Evolutionary conservation across 352 stramenopile species (phyloP).

Genomic region (Pythium angustatum): DNA sequence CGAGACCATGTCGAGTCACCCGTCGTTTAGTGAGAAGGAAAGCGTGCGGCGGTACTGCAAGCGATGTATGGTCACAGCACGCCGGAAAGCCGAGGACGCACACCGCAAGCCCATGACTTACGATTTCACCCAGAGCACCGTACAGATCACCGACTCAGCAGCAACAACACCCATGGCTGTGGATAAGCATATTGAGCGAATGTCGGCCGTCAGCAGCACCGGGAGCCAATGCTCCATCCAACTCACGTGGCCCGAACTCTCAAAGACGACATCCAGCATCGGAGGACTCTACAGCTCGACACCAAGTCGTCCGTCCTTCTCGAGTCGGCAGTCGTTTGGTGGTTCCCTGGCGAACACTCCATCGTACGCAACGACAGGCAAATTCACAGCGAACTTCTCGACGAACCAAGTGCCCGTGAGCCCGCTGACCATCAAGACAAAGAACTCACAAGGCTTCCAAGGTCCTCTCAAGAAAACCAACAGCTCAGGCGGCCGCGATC

Average conservation of each 20-base stretch:
- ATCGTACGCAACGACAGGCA: slow-evolving; percentile 1
- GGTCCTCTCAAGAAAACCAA: background rate
- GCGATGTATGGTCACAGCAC: slow-evolving; percentile 49
- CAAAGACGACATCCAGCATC: background rate
- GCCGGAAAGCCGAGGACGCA: slow-evolving; percentile 41
- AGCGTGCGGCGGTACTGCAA: slow-evolving; percentile 60
- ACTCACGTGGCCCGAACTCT: slow-evolving; percentile 26
- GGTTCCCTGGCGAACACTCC: slow-evolving; percentile 17
- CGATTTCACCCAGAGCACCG: slow-evolving; percentile 32
- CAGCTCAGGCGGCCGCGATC: slow-evolving; percentile 33
- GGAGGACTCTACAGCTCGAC: slow-evolving; percentile 6
- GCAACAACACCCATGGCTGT: slow-evolving; percentile 28
- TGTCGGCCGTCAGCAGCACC: slow-evolving; percentile 50
- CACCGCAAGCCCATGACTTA: slow-evolving; percentile 36
- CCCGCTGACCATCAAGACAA: slow-evolving; percentile 51
- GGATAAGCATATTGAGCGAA: slow-evolving; percentile 42
- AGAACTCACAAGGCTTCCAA: background rate
- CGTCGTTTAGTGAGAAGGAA: slow-evolving; percentile 35
- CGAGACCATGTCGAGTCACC: slow-evolving; percentile 37
- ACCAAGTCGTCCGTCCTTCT: background rate
- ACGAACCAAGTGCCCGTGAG: slow-evolving; percentile 56
- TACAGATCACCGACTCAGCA: slow-evolving; percentile 34
- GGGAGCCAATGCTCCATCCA: slow-evolving; percentile 38
- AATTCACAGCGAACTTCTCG: slow-evolving; percentile 34
- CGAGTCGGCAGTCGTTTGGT: slow-evolving; percentile 12